Evolutionary conservation across 495 filamentous ascomycete species (phyloP).

Genomic region (Parathielavia appendiculata): DNA sequence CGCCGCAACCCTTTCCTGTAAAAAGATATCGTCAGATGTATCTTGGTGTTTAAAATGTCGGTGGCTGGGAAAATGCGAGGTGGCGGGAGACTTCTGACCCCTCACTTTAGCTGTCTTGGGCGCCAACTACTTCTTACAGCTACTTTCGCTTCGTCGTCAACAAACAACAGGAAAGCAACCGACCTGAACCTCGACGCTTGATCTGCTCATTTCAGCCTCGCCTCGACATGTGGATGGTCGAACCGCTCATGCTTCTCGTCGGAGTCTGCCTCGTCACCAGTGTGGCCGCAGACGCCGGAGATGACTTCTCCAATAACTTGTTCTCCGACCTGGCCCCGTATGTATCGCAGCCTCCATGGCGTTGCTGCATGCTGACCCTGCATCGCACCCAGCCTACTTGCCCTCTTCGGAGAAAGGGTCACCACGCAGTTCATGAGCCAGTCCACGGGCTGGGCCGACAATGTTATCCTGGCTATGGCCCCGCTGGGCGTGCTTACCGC

Average conservation of each 20-base stretch:
- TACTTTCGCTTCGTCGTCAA: too few species aligned
- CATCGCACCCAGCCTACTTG: neutral
- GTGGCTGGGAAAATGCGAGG: too few species aligned
- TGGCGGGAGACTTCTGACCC: too few species aligned
- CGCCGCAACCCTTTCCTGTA: too few species aligned
- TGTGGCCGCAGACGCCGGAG: neutral
- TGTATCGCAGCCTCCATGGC: neutral
- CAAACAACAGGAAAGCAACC: too few species aligned
- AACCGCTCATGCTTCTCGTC: neutral
- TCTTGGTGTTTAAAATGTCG: too few species aligned
- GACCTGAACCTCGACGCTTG: too few species aligned
- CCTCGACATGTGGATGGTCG: too few species aligned
- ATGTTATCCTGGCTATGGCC: neutral
- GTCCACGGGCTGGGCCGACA: neutral
- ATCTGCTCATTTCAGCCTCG: too few species aligned
- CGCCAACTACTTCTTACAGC: too few species aligned
- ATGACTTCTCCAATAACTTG: neutral
- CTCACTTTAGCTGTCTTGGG: too few species aligned
- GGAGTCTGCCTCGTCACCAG: neutral
- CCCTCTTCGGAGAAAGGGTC: neutral
- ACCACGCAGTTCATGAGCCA: constrained; percentile 4
- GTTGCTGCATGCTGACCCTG: neutral
- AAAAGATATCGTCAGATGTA: too few species aligned
- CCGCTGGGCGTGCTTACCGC: neutral
- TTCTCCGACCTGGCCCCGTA: constrained; percentile 1